Base-by-base conservation (phyloP, 352 stramenopile genomes). In the Phytophthora syringae region DNA sequence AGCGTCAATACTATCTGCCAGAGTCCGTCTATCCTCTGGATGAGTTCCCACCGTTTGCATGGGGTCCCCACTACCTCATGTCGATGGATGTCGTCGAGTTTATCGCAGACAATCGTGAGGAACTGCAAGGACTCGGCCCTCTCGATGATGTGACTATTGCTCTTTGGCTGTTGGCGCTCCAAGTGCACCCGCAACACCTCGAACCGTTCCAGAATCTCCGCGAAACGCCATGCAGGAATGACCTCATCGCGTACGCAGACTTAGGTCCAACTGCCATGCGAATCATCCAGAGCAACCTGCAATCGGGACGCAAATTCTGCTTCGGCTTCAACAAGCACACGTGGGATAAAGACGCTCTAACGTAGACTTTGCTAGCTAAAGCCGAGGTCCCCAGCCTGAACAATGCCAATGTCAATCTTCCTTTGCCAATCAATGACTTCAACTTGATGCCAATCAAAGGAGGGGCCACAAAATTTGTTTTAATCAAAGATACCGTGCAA, bases 111-210 rank as follows among this genome's bases (percentile, higher is more conserved):
- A 88, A 88, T 40, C 63, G 56, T 5, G 62, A 67, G 57, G 71
- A 62, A n/a, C 44, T 83, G 16, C 67, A 72, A 12, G 72, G 67
- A 5, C 54, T 89, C 7, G 77, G 77, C 7, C 45, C 37, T 6
- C 64, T 92, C 1, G 84, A 92, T 45, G 84, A 92, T 51, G 84
- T 90, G 7, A 84, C 81, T 0, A 66, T 92, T 9, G 79, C 80
- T 10, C 59, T 88, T 20, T 92, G 84, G 84, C 54, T 90, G 47
- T 64, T 88, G 20, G 74, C 62, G 0, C 77, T 91, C 21, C 76
- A 89, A 22, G 82, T 92, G 21, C 73, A 78, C 16, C 68, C 82
- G 6, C 58, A 72, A 18, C 77, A 90, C 45, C 22, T 84, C 0
- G 24, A 61, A 15, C 36, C 59, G 5, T 85, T 92, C 39, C 37